These are phyloP conservation scores for Stereocaulon alpinum DNA, from an alignment of 495 filamentous ascomycete species.

Conservation along the genomic window DNA sequence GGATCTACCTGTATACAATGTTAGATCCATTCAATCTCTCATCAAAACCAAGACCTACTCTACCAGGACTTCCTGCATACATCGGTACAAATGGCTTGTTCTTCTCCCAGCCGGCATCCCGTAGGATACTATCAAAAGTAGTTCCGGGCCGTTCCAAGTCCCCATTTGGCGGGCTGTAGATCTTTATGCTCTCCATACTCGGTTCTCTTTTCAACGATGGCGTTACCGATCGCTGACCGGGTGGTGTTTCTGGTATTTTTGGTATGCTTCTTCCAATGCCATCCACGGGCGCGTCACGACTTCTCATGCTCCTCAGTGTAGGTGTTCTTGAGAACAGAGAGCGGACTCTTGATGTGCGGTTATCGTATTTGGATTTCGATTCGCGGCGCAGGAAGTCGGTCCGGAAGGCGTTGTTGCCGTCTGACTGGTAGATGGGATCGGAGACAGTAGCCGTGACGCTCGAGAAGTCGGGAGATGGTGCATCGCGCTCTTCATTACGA, in stretches of 20 bases:
- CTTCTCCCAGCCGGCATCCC: conserved; percentile 41
- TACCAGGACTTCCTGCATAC: conserved; percentile 19
- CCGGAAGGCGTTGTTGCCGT: conserved; percentile 37
- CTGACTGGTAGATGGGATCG: conserved; percentile 41
- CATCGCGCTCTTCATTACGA: conserved; percentile 14
- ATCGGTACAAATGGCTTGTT: conserved; percentile 27
- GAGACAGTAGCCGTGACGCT: conserved; percentile 41
- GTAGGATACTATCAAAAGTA: conserved; percentile 58
- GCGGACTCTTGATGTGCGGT: conserved; percentile 16
- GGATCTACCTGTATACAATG: conserved; percentile 15
- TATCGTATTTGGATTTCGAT: conserved; percentile 17
- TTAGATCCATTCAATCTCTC: neutral
- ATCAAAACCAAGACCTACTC: conserved; percentile 8
- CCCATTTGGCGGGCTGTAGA: conserved; percentile 53
- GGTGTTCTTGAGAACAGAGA: conserved; percentile 22
- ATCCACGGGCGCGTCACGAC: conserved; percentile 8
- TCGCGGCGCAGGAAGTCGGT: conserved; percentile 43
- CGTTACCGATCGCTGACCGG: conserved; percentile 9
- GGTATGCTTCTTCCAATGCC: conserved; percentile 19
- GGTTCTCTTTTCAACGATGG: conserved; percentile 31
- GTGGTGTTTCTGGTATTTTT: conserved; percentile 27
- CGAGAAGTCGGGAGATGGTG: conserved; percentile 26
- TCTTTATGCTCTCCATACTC: conserved; percentile 57
- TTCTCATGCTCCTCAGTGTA: conserved; percentile 14
- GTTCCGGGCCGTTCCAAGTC: conserved; percentile 30